Evolutionary conservation across 352 stramenopile species (phyloP).

Genomic region (Phytophthora sp.): DNA sequence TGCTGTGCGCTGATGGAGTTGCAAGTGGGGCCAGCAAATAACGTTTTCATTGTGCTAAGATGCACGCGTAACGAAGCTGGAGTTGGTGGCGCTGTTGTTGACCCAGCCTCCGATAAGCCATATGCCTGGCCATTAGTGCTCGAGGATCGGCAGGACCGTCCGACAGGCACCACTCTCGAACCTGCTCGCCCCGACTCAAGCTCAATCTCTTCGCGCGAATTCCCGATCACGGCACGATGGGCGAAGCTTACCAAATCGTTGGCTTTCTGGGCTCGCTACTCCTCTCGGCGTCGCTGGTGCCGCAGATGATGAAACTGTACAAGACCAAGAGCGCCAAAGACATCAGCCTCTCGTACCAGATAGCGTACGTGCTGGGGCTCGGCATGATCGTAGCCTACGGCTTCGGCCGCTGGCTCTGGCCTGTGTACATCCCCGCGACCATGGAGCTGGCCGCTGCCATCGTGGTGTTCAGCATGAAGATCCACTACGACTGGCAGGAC

Average conservation of each 20-base stretch:
- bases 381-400: conserved; percentile 51
- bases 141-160: background rate
- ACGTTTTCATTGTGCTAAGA: background rate
- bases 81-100: too few species aligned
- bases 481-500: conserved; percentile 42
- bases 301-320: conserved; percentile 56
- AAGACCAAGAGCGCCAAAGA: conserved; percentile 61
- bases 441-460: conserved; percentile 47
- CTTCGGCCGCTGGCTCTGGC: conserved; percentile 53
- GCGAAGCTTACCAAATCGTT: conserved; percentile 47
- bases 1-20: too few species aligned
- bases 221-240: conserved; percentile 8
- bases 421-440: conserved; percentile 59
- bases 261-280: conserved; percentile 55
- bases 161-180: conserved; percentile 8
- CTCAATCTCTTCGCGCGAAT: background rate
- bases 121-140: conserved; percentile 4
- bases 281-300: conserved; percentile 46
- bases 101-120: conserved; percentile 3
- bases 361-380: conserved; percentile 48
- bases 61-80: too few species aligned
- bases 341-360: conserved; percentile 52
- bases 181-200: conserved; percentile 10
- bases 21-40: too few species aligned
- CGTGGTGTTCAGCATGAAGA: conserved; percentile 51